Percentiles rank a stretch among this genome's conserved stretches.
Conservation (phyloP, 2,329 filamentous ascomycete genomes). For the Colletotrichum tropicale region DNA sequence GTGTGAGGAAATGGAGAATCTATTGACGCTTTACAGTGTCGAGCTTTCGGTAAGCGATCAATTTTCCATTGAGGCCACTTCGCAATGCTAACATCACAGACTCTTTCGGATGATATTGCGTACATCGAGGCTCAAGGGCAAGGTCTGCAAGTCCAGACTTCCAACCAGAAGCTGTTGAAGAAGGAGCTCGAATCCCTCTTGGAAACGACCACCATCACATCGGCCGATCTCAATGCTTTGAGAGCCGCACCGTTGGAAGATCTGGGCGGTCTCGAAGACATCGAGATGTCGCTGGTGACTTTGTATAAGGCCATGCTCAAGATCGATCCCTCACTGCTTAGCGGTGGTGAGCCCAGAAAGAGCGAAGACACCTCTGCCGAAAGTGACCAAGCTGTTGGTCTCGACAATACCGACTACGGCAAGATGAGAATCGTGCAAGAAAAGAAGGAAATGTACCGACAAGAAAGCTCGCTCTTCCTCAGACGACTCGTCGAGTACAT, state of each 20-base stretch:
- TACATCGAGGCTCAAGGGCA: slow-evolving; percentile 98
- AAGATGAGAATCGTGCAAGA: slow-evolving; percentile 94
- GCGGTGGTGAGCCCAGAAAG: slow-evolving; percentile 49
- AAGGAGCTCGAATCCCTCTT: slow-evolving; percentile 89
- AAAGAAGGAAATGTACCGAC: slow-evolving; percentile 87
- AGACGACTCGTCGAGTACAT: slow-evolving; percentile 82
- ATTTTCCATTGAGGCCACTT: neutral
- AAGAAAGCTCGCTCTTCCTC: slow-evolving; percentile 78
- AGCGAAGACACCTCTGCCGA: slow-evolving; percentile 52
- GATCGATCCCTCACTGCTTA: slow-evolving; percentile 82
- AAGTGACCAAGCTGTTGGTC: slow-evolving; percentile 40
- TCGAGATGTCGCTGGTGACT: slow-evolving; percentile 78
- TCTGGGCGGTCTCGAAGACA: slow-evolving; percentile 71
- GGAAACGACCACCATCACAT: slow-evolving; percentile 87
- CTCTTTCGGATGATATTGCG: slow-evolving; percentile 91
- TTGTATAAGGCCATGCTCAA: slow-evolving; percentile 93
- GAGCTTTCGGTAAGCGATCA: slow-evolving; percentile 77
- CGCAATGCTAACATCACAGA: slow-evolving; percentile 56
- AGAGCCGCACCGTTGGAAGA: slow-evolving; percentile 76
- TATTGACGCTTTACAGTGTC: slow-evolving; percentile 92
- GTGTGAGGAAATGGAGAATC: slow-evolving; percentile 93
- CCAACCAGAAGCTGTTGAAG: slow-evolving; percentile 93
- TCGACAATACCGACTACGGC: slow-evolving; percentile 71
- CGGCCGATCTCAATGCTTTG: slow-evolving; percentile 75
- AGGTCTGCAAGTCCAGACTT: slow-evolving; percentile 94